A percentile compares a stretch with the other conserved stretches of the same genome.
Evolutionary conservation across 192 early-diverging fungal species (phyloP).

Genomic region (Coemansia sp.): DNA sequence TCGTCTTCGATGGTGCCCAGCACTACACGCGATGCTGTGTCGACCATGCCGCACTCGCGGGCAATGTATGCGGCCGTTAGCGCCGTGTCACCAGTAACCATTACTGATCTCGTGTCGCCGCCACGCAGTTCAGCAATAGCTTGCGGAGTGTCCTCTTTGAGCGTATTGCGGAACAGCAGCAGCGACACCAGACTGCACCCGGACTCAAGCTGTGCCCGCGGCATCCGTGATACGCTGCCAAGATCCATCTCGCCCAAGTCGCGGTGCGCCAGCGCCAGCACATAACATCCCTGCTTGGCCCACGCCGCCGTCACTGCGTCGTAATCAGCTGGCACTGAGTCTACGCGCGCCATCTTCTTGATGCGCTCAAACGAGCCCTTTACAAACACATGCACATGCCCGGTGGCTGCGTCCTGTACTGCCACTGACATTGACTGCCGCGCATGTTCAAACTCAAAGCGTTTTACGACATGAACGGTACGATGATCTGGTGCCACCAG

Average conservation of each 20-base stretch:
- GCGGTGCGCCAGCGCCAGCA: not conserved
- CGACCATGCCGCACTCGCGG: not conserved
- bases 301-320: not conserved
- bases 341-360: not conserved
- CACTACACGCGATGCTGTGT: not conserved
- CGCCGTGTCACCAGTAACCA: not conserved
- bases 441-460: not conserved
- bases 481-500: not conserved
- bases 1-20: not conserved
- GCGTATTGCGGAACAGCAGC: not conserved
- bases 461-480: not conserved
- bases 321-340: not conserved
- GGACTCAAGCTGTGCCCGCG: not conserved
- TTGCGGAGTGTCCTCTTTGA: not conserved
- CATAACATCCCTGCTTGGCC: not conserved
- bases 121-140: not conserved
- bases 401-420: not conserved
- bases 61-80: not conserved
- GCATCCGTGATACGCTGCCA: not conserved
- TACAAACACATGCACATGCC: not conserved
- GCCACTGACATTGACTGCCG: not conserved
- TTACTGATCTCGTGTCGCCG: not conserved
- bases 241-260: not conserved
- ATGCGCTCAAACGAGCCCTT: constrained; percentile 1
- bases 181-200: not conserved